phyloP scores from a whole-genome alignment of 2,329 filamentous ascomycete genomes.

The Phyllosticta citriasiana region DNA sequence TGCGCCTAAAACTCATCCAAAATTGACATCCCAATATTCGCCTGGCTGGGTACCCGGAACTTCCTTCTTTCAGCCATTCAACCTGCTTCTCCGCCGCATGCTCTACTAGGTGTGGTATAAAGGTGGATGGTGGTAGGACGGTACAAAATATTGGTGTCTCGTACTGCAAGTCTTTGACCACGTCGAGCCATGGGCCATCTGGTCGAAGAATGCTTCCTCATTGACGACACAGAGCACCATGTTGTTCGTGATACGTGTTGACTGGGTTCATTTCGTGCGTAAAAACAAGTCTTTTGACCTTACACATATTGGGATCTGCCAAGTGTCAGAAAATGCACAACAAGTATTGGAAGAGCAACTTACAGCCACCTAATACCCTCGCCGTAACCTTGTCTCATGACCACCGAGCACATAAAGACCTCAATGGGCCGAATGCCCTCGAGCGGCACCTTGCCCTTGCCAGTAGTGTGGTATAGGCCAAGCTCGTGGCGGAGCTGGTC shows the following conservation, averaged over 20 bases:
- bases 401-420: constrained; percentile 95
- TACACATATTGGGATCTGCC: neutral
- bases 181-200: neutral
- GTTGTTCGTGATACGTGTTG: neutral
- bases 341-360: neutral
- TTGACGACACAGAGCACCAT: neutral
- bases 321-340: neutral
- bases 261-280: neutral
- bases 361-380: constrained; percentile 32
- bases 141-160: neutral
- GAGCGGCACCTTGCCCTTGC: constrained; percentile 86
- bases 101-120: neutral
- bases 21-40: neutral
- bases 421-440: constrained; percentile 93
- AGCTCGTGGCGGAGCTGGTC: constrained; percentile 88
- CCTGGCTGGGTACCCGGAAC: neutral
- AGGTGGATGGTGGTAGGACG: neutral
- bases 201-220: neutral
- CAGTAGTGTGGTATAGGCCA: constrained; percentile 90
- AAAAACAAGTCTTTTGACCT: neutral
- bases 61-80: neutral
- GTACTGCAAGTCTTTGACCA: neutral
- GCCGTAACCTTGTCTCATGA: constrained; percentile 79
- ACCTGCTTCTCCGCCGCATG: neutral
- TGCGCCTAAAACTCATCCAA: neutral